Conservation (phyloP, 345 rosid genomes). For the Populus nigra region DNA sequence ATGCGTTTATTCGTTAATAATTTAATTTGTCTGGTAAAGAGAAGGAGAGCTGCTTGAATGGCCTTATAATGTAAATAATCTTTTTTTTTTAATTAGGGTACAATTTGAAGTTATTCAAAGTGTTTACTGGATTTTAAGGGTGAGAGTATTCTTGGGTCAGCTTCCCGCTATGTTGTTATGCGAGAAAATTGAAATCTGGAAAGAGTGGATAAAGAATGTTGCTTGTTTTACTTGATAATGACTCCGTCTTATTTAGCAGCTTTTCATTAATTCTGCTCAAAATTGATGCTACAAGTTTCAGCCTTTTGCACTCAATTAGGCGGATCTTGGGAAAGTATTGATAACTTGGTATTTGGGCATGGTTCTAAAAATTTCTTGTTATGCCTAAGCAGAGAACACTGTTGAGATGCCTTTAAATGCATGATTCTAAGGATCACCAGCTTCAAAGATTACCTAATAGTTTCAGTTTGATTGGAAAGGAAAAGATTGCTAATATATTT, state of each 20-base stretch:
- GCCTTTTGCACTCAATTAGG: neutral
- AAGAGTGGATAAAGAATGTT: neutral
- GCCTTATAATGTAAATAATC: neutral
- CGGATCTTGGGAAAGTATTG: neutral
- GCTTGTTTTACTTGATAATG: neutral
- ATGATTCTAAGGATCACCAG: neutral
- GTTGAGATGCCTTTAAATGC: neutral
- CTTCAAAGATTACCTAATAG: neutral
- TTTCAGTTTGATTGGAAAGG: neutral
- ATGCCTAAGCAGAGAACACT: neutral
- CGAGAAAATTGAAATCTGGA: neutral
- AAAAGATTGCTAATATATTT: neutral
- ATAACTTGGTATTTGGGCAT: neutral
- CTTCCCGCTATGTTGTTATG: too few relatives aligned
- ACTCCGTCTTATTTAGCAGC: neutral
- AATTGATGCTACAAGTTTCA: neutral
- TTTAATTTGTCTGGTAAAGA: neutral
- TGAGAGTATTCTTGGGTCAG: too few relatives aligned
- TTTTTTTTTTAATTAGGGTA: too few relatives aligned
- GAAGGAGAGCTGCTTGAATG: neutral
- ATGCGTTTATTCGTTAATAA: neutral
- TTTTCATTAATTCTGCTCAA: neutral
- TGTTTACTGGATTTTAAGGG: too few relatives aligned
- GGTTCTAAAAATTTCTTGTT: neutral
- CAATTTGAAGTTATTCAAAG: too few relatives aligned